Conservation (phyloP, 352 stramenopile genomes). For the Pythium sukuiense region DNA sequence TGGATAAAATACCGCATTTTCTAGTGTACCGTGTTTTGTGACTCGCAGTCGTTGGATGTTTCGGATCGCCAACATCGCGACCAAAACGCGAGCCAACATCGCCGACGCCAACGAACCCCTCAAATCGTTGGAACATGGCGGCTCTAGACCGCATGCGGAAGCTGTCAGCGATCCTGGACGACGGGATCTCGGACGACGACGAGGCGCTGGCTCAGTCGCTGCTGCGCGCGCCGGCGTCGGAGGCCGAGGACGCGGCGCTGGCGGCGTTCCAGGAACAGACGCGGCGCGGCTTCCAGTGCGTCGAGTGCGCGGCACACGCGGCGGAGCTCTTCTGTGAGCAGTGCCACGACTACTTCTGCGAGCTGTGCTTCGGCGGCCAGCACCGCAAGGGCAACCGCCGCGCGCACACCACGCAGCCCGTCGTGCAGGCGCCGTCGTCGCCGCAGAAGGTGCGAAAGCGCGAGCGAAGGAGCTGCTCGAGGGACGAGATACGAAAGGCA, state of each 20-base stretch:
- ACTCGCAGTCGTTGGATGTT: background rate
- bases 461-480: conserved; percentile 5
- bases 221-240: conserved; percentile 26
- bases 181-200: conserved; percentile 58
- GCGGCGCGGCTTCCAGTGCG: conserved; percentile 53
- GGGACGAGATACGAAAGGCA: conserved; percentile 27
- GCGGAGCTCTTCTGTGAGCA: conserved; percentile 85
- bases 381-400: conserved; percentile 83
- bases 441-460: conserved; percentile 17
- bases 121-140: conserved; percentile 22
- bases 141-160: conserved; percentile 72
- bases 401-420: conserved; percentile 77
- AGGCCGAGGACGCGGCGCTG: conserved; percentile 20
- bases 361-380: conserved; percentile 80
- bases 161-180: conserved; percentile 79
- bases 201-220: conserved; percentile 42
- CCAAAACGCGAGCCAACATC: background rate
- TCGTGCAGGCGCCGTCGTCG: conserved; percentile 23
- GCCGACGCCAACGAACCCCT: background rate
- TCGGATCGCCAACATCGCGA: background rate
- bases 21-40: background rate
- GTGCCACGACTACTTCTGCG: conserved; percentile 89
- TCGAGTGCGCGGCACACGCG: conserved; percentile 69
- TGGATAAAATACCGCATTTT: background rate
- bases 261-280: conserved; percentile 31